These are phyloP conservation scores for Citrus unshiu DNA, from an alignment of 345 rosid species.

Conservation along the genomic window DNA sequence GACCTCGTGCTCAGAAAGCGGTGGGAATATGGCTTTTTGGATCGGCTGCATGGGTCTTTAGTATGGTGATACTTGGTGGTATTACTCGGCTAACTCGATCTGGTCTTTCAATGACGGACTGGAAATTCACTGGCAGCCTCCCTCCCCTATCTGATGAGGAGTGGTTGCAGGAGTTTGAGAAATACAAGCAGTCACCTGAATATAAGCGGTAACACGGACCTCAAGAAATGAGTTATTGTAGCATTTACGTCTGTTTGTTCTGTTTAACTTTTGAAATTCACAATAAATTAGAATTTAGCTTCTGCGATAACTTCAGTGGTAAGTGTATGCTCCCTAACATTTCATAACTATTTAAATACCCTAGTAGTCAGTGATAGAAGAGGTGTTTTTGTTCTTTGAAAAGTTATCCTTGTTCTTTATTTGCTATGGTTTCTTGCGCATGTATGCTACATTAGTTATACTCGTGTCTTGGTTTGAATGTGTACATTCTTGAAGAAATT, in stretches of 20 bases:
- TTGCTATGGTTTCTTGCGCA: neutral
- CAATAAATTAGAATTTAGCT: neutral
- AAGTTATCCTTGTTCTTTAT: neutral
- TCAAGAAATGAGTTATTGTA: neutral
- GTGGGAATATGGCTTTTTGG: slow-evolving; percentile 96
- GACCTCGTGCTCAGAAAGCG: slow-evolving; percentile 75
- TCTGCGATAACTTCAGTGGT: neutral
- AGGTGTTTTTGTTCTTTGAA: neutral
- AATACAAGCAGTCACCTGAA: slow-evolving; percentile 84
- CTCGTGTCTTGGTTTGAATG: neutral
- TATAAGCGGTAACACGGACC: slow-evolving; percentile 55
- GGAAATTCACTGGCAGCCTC: slow-evolving; percentile 83
- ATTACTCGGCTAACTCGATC: slow-evolving; percentile 81
- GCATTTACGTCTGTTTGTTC: neutral
- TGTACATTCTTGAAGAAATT: neutral
- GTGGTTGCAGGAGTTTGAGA: slow-evolving; percentile 80
- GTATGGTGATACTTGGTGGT: slow-evolving; percentile 91
- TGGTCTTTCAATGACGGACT: slow-evolving; percentile 95
- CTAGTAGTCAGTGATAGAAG: neutral
- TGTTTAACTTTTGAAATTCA: slow-evolving; percentile 2
- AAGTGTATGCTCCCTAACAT: neutral
- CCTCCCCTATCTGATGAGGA: slow-evolving; percentile 85
- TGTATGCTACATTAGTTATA: neutral
- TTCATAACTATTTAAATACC: neutral
- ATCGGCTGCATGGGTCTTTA: slow-evolving; percentile 93